Evolutionary conservation across 148 eudicot genomes (phyloP), one percentile per base, ranked within the genome.

Genomic region (Vaccinium vitisidaea): DNA sequence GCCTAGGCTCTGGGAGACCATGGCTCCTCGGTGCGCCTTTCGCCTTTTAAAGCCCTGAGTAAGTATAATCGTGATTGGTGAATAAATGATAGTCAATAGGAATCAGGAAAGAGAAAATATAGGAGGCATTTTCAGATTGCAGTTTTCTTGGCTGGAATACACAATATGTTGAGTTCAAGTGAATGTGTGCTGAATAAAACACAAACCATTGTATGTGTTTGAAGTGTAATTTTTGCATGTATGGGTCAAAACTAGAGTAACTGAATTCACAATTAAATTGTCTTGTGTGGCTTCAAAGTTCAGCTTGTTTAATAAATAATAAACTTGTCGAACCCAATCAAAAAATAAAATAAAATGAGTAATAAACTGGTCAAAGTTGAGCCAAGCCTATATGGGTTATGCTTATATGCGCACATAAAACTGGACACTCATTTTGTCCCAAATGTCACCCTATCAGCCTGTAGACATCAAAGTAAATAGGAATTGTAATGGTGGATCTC

Each of bases 401-500:
- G 19, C n/a, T 19, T n/a, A 46, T 18, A 18, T 8, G 14, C 10
- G n/a, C 15, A 2, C 14, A 4, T 76, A 46, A 54, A 48, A n/a
- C 55, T 10, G 8, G 55, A 74, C 52, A 8, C 55, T 48, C 53
- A 76, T 46, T 46, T 39, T 21, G 54, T 48, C 79, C 27, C 30
- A 48, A 76, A 30, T 67, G 74, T 25, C 27, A 36, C 36, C 9
- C 2, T 67, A 30, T 2, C 30, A 5, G 9, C 55, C 79, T 2
- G 1, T 76, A 76, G 79, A 76, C 55, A 48, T 48, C 16, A 21
- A 19, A 8, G 79, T 12, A 48, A 75, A 48, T 48, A 46, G 55
- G 79, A 74, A 21, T 76, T 21, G 55, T 48, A 48, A 48, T 76
- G 79, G 79, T 21, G 8, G 55, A 48, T 76, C 55, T 76, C 79